A percentile compares a stretch with the other conserved stretches of the same genome.
phyloP scores from a whole-genome alignment of 441 rosid species.

The Populus hybrid region DNA sequence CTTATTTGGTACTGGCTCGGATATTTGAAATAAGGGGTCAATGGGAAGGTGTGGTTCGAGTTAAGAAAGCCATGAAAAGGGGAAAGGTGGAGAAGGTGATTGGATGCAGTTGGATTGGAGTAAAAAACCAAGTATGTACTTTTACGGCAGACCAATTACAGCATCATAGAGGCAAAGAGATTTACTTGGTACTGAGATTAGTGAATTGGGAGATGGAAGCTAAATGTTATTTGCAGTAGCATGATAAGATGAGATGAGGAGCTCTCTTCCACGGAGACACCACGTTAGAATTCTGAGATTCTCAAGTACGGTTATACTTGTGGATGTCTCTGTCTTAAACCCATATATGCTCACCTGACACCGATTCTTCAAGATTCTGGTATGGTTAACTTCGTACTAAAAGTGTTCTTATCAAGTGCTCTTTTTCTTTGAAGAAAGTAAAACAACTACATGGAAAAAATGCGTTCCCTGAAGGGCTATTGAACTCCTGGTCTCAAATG shows the following conservation, averaged over 20 bases:
- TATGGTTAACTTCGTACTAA: neutral
- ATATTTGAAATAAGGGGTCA: conserved; percentile 50
- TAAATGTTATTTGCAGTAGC: conserved; percentile 13
- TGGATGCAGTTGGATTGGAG: conserved; percentile 61
- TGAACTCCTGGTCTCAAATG: neutral
- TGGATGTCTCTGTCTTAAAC: neutral
- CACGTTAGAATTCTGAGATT: neutral
- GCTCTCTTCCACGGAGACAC: neutral
- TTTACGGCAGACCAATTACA: conserved; percentile 48
- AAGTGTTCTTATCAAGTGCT: neutral
- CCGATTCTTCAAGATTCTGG: neutral
- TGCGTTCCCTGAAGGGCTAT: neutral
- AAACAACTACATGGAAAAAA: neutral
- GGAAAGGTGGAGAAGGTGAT: conserved; percentile 25
- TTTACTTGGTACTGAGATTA: conserved; percentile 36
- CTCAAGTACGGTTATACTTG: neutral
- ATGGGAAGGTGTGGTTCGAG: conserved; percentile 61
- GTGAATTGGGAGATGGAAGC: conserved; percentile 48
- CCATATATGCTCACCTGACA: neutral
- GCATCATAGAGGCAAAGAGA: conserved; percentile 46
- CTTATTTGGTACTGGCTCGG: conserved; percentile 45
- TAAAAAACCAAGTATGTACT: conserved; percentile 33
- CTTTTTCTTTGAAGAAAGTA: neutral
- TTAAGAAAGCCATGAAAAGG: conserved; percentile 42
- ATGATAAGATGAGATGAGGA: neutral